Conservation (phyloP, 2,329 filamentous ascomycete genomes). For the Colletotrichum cuscutae region DNA sequence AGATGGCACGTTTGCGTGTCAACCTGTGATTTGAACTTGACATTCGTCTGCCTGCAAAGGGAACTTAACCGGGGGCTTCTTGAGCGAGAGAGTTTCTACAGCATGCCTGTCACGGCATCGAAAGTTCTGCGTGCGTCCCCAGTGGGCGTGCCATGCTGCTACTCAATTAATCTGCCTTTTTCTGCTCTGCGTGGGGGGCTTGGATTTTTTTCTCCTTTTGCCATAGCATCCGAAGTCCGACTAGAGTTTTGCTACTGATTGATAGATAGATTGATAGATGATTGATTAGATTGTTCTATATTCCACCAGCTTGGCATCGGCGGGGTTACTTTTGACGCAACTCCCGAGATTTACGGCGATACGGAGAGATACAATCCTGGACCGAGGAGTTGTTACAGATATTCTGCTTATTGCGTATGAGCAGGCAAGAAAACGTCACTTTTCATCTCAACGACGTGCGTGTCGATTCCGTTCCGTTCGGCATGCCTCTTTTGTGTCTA, state of each 20-base stretch:
- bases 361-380: neutral
- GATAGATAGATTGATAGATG: too few relatives aligned
- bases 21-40: neutral
- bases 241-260: neutral
- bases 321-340: slow-evolving; percentile 15
- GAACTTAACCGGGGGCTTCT: neutral
- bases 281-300: neutral
- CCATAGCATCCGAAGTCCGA: neutral
- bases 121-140: neutral
- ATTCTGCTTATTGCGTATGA: neutral
- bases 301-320: slow-evolving; percentile 21
- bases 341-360: neutral
- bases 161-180: slow-evolving; percentile 1
- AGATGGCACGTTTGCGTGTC: slow-evolving; percentile 17
- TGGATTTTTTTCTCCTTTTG: too few relatives aligned
- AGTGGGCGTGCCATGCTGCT: neutral
- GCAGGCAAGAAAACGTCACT: slow-evolving; percentile 12
- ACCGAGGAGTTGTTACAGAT: neutral
- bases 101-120: neutral
- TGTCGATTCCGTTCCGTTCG: neutral
- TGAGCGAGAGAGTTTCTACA: neutral
- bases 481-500: slow-evolving; percentile 10
- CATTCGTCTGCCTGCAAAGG: neutral
- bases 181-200: slow-evolving; percentile 23
- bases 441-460: neutral